Percentiles rank a stretch among this genome's conserved stretches.
phyloP scores from a whole-genome alignment of 306 rosid genomes.

The Lupinus albus region DNA sequence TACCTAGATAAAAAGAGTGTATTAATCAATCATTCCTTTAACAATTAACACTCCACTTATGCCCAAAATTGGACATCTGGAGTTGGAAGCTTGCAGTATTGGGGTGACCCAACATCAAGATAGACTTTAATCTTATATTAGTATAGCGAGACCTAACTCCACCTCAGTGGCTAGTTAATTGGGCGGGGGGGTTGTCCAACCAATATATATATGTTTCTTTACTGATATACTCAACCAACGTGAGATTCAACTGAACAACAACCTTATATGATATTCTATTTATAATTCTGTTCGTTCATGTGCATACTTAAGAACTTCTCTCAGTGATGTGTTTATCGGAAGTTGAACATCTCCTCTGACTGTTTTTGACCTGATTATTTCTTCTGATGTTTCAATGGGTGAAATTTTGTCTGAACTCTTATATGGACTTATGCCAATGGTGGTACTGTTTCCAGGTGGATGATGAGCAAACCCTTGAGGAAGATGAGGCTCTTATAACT shows the following conservation, averaged over 20 bases:
- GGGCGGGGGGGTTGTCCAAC: neutral
- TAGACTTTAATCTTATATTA: too few species aligned
- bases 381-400: conserved; percentile 38
- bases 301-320: conserved; percentile 24
- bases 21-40: neutral
- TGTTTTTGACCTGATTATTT: conserved; percentile 36
- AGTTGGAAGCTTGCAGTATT: neutral
- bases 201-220: neutral
- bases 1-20: neutral
- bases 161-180: neutral
- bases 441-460: conserved; percentile 80
- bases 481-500: conserved; percentile 86
- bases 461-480: conserved; percentile 84
- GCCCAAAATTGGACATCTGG: neutral
- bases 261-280: neutral
- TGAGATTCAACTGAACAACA: neutral
- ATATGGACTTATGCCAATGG: conserved; percentile 35
- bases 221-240: neutral
- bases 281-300: conserved; percentile 17
- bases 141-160: neutral
- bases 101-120: neutral
- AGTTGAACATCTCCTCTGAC: conserved; percentile 26
- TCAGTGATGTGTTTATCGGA: conserved; percentile 31
- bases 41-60: neutral
- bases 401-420: conserved; percentile 28